These are phyloP conservation scores for Tolypocladium paradoxum DNA, from an alignment of 2,329 filamentous ascomycete species.

Conservation along the genomic window DNA sequence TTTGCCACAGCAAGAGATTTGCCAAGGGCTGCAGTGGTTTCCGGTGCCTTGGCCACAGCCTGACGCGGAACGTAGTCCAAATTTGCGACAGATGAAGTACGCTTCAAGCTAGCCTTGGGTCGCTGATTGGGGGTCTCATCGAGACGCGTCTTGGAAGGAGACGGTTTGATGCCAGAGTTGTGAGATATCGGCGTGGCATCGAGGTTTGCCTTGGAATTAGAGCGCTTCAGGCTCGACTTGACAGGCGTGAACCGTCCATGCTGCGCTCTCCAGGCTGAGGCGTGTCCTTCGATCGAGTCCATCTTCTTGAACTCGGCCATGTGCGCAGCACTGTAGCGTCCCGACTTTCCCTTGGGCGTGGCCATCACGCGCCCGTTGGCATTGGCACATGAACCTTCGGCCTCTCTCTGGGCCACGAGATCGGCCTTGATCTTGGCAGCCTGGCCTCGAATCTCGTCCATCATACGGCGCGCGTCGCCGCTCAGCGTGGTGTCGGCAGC, in stretches of 20 bases:
- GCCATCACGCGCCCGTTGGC: slow-evolving; percentile 60
- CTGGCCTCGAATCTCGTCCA: slow-evolving; percentile 61
- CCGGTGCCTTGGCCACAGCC: slow-evolving; percentile 16
- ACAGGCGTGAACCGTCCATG: slow-evolving; percentile 41
- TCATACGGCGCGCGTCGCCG: slow-evolving; percentile 48
- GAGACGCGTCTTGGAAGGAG: slow-evolving; percentile 50
- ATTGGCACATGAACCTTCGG: slow-evolving; percentile 32
- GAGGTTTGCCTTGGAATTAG: slow-evolving; percentile 35
- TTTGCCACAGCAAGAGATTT: slow-evolving; percentile 7
- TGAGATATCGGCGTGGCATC: slow-evolving; percentile 22
- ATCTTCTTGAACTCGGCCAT: slow-evolving; percentile 91
- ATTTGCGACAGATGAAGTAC: slow-evolving; percentile 19
- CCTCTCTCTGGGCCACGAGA: slow-evolving; percentile 50
- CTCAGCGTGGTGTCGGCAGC: slow-evolving; percentile 42
- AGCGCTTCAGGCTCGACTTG: slow-evolving; percentile 23
- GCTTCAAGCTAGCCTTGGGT: slow-evolving; percentile 25
- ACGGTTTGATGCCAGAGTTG: slow-evolving; percentile 38
- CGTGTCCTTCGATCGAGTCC: slow-evolving; percentile 85
- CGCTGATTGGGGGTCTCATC: slow-evolving; percentile 40
- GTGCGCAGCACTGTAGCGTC: slow-evolving; percentile 76
- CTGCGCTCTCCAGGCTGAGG: slow-evolving; percentile 63
- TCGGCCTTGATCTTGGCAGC: slow-evolving; percentile 60
- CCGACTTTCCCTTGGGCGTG: slow-evolving; percentile 63
- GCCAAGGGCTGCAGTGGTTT: slow-evolving; percentile 7
- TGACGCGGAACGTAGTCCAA: slow-evolving; percentile 13